Base-by-base conservation (phyloP, 352 stramenopile genomes). In the Globisporangium nunn region DNA sequence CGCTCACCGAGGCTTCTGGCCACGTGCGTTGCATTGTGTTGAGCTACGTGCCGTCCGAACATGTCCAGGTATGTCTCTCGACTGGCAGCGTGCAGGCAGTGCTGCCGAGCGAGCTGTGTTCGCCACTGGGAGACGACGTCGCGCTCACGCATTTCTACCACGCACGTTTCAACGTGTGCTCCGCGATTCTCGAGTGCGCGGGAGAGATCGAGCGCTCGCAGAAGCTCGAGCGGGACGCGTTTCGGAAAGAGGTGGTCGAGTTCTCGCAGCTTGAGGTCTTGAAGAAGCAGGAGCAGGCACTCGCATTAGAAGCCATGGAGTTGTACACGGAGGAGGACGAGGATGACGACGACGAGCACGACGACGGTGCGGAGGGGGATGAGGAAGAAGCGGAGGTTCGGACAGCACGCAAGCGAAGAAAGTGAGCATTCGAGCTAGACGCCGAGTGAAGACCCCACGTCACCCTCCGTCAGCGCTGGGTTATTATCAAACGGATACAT, bases 81-180 rank as follows among this genome's bases (percentile, higher is more conserved):
- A 88, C 71, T 23, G 84, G 84, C 17, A 51, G 78, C 41, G 59
- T 77, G 15, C 43, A 72, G 5, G 64, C 55, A 28, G 67, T 77
- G 3, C 49, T 88, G 31, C 87, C 85, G 53, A 75, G 70, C 46
- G 73, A 89, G 10, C 14, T 91, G 31, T 79, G 72, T 50, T 93
- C 84, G 23, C 70, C 76, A 33, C 62, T 93, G 12, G 63, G 67
- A 8, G 84, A 91, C 52, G 84, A 93, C 62, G 52, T 84, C n/a
- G 84, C 77, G 18, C 66, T 91, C 61, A 64, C 72, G 39, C 58
- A 81, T 43, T 77, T 91, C 23, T 91, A 91, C 56, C 37, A 70
- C 35, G 70, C 74, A 33, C 74, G 79, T 61, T 91, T 91, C 71
- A 91, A 89, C 62, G 70, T 89, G 67, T 75, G 74, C 31, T 63